A percentile compares a stretch with the other conserved stretches of the same genome.
Conservation (phyloP, 2,329 filamentous ascomycete genomes). For the Colletotrichum viniferum region DNA sequence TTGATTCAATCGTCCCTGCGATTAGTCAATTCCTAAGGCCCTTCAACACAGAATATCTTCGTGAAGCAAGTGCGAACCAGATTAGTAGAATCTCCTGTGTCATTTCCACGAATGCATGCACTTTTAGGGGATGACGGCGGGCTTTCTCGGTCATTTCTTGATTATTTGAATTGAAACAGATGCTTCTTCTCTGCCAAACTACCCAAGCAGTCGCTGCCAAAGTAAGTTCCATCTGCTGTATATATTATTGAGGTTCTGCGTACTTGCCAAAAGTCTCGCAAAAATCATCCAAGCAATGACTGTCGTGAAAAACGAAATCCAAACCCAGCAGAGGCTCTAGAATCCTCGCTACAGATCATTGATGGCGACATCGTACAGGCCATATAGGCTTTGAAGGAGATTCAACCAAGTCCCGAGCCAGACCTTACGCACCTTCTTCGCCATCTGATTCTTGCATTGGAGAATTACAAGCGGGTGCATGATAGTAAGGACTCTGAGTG, state of each 20-base stretch:
- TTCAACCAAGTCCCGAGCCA: conserved; percentile 19
- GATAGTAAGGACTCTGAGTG: background rate
- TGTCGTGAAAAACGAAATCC: background rate
- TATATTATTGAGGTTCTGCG: background rate
- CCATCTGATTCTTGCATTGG: conserved; percentile 16
- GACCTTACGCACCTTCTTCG: conserved; percentile 26
- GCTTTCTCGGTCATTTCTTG: conserved; percentile 26
- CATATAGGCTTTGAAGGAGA: conserved; percentile 40
- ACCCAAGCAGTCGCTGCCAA: conserved; percentile 30
- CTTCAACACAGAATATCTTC: conserved; percentile 33
- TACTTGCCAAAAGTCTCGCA: background rate
- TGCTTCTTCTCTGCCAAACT: conserved; percentile 42
- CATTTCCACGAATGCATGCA: conserved; percentile 18
- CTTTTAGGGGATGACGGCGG: conserved; percentile 30
- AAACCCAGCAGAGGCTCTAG: background rate
- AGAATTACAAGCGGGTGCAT: background rate
- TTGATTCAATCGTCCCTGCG: conserved; percentile 37
- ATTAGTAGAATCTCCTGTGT: conserved; percentile 28
- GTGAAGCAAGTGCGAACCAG: conserved; percentile 34
- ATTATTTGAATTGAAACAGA: conserved; percentile 34
- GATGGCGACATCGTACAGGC: conserved; percentile 41
- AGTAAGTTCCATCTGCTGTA: conserved; percentile 26
- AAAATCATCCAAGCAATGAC: background rate
- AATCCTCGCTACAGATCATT: conserved; percentile 28
- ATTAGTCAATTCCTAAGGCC: conserved; percentile 33